Base-by-base conservation (phyloP, 1,284 basidiomycete genomes). In the Inonotus obliquus region DNA sequence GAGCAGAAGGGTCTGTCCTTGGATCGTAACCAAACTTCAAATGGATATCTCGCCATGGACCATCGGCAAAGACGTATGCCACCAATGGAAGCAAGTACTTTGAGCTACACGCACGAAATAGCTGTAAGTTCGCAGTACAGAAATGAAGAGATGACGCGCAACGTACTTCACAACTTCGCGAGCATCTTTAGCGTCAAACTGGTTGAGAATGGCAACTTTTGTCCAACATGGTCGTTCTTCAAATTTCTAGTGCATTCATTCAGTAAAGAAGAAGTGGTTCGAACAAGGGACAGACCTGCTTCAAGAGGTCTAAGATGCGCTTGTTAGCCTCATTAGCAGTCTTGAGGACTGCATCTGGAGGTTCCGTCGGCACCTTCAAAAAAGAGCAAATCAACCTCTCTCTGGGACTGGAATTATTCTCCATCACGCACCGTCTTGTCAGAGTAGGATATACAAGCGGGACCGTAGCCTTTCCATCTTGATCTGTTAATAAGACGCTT, bases 11-110 rank as follows among this genome's bases (percentile, higher is more conserved):
- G 65, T 92, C 82, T 65, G 79, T 78, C 54, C 95, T 79, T 11
- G 96, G 95, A 71, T 99, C 96, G 71, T 96, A 98, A 2, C 89
- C 88, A 62, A 94, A 91, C 48, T 86, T 83, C 27, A 98, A 82
- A 52, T 96, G 80, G 7, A 91, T 91, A 70, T 98, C 96, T 57
- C 94, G 82, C 89, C 92, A 98, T 1, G 95, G 94, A 0, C 96
- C 96, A 65, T 98, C 96, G 63, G 87, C 84, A 71, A 98, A 96
- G 1, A 92, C 88, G 71, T 96, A 99, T 53, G 87, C 87, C 6
- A 87, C 83, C 3, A 89, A 74, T 13, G 87, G 84, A 23, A 91
- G 79, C 14, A 90, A 75, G 17, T 82, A 73, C 70, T 92, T 92
- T 4, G 89, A 90, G 65, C 90, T 92, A 62, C 7, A 11, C 23